Conservation (phyloP, 2,329 filamentous ascomycete species). For the Mycosphaerella sp. region DNA sequence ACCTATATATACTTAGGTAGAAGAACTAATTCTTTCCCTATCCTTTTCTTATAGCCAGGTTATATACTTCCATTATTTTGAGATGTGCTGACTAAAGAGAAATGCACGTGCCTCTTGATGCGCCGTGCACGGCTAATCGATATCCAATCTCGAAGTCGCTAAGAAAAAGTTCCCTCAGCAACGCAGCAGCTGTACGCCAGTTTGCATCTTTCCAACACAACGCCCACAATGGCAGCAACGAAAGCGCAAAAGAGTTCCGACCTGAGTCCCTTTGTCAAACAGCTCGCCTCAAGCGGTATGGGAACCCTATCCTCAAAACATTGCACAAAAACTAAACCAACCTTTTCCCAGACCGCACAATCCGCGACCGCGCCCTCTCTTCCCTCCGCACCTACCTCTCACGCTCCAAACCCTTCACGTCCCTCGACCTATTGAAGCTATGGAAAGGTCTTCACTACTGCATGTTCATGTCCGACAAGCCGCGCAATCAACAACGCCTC, state of each 20-base stretch:
- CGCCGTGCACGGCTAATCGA: not conserved
- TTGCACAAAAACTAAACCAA: constrained; percentile 1
- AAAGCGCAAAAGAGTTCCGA: constrained; percentile 12
- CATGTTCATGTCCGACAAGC: constrained; percentile 85
- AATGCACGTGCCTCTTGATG: not conserved
- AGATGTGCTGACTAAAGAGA: not conserved
- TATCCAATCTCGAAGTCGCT: not conserved
- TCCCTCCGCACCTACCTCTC: constrained; percentile 74
- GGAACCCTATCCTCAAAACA: constrained; percentile 39
- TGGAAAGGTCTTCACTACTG: constrained; percentile 94
- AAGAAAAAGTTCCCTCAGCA: not conserved
- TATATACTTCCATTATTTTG: too few species aligned
- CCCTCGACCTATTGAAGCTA: constrained; percentile 73
- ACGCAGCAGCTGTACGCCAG: constrained; percentile 1
- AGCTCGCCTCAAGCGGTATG: constrained; percentile 76
- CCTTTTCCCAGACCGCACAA: constrained; percentile 23
- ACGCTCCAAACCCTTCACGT: constrained; percentile 53
- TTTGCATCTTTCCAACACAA: not conserved
- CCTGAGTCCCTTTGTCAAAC: constrained; percentile 61
- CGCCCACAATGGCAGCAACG: constrained; percentile 16
- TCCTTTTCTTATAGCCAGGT: too few species aligned
- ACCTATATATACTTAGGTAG: not conserved
- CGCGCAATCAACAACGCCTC: constrained; percentile 77
- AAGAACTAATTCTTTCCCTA: not conserved
- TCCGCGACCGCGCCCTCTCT: constrained; percentile 49